Evolutionary conservation across 2,329 filamentous ascomycete species (phyloP), one percentile per base, ranked within the genome.

Genomic region (Stagonosporopsis tanaceti): DNA sequence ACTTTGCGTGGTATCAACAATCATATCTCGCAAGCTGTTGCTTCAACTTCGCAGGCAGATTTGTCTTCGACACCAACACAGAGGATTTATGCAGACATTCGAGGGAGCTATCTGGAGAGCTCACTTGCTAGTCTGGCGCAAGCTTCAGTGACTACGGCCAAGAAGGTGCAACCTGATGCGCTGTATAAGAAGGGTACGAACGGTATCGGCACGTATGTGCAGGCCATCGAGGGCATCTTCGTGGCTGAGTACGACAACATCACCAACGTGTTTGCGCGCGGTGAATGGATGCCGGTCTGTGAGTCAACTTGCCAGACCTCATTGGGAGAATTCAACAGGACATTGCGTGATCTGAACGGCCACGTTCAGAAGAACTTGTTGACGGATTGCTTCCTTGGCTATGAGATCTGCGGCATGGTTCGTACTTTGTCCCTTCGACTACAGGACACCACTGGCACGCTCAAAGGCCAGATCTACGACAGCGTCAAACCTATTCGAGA

Each of bases 351-450:
- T 70, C 83, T 99, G 30, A 97, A 98, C 75, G 84, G 86, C 47
- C 93, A 97, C 70, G 93, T 98, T 76, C 93, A 93, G 72, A 81
- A 85, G 38, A 93, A 97, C 71, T 80, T 97, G 37, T 86, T 88
- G 64, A 97, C 92, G 0, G 95, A 99, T 75, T 98, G 94, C 77
- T 98, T 92, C 74, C 84, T 99, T 46, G 93, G 93, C 7, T 99
- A 96, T 74, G 95, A 99, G 73, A 91, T 98, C 30, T 91, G 96
- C 30, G 94, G 97, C 69, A 91, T 97, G 59, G 87, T 98, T 44
- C 91, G 92, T 0, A 85, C 85, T 12, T 83, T 97, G 45, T 93
- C 92, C 2, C 89, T 88, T 53, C 88, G 89, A 37, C 80, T 99
- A 4, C 94, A 97, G 62, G 85, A 86, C 4, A 88, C 89, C 60